phyloP scores from a whole-genome alignment of 139 green algal species.

The Auxenochlorella protothecoides region DNA sequence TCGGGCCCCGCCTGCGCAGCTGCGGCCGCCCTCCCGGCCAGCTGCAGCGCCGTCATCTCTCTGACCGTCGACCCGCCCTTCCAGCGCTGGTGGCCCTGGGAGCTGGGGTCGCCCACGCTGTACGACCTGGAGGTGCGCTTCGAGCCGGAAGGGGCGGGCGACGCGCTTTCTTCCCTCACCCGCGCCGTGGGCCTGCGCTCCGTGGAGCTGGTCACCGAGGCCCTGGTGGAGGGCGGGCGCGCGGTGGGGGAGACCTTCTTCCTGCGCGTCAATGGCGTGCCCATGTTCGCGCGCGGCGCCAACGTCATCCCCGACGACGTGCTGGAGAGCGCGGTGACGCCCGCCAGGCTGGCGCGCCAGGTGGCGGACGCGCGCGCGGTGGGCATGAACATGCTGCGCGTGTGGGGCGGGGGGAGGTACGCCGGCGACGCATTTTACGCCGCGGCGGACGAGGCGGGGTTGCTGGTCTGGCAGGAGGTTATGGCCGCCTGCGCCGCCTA shows the following conservation, averaged over 20 bases:
- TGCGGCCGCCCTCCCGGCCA: background rate
- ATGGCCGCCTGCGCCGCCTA: slow-evolving; percentile 52
- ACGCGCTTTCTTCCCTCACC: background rate
- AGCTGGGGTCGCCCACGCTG: slow-evolving; percentile 32
- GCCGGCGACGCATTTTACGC: slow-evolving; percentile 51
- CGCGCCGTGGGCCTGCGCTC: slow-evolving; percentile 45
- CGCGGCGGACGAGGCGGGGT: slow-evolving; percentile 43
- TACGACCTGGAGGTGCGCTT: slow-evolving; percentile 22
- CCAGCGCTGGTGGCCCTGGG: slow-evolving; percentile 45
- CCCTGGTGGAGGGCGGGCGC: slow-evolving; percentile 7
- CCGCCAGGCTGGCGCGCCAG: slow-evolving; percentile 16
- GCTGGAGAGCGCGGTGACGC: slow-evolving; percentile 21
- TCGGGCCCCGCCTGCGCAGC: no score
- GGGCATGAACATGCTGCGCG: slow-evolving; percentile 71
- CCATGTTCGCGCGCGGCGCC: slow-evolving; percentile 50
- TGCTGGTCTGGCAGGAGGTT: slow-evolving; percentile 57
- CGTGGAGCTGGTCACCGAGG: slow-evolving; percentile 42
- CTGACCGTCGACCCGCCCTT: slow-evolving; percentile 3
- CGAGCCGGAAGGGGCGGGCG: background rate
- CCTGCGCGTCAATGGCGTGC: slow-evolving; percentile 57
- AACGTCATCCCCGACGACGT: slow-evolving; percentile 62
- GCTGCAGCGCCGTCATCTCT: background rate
- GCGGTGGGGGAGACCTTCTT: slow-evolving; percentile 49
- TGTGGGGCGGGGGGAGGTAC: slow-evolving; percentile 53
- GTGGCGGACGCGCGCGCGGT: slow-evolving; percentile 33